A percentile compares a stretch with the other conserved stretches of the same genome.
These are phyloP conservation scores for Rosa multiflora DNA, from an alignment of 306 rosid species.

Conservation along the genomic window DNA sequence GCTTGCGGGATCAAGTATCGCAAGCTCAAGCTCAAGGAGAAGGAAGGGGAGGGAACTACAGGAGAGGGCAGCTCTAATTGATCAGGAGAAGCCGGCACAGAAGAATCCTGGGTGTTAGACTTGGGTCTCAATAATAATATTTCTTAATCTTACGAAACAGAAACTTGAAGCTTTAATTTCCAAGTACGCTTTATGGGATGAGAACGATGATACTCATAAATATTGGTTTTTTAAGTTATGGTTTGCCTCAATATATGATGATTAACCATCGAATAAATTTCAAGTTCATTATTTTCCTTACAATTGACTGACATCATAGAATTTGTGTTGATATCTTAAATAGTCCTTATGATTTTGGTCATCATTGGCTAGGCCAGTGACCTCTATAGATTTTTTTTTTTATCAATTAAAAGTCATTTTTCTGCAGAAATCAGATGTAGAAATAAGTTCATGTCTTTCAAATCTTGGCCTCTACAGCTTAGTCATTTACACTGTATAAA, in stretches of 20 bases:
- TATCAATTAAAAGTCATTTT: background rate
- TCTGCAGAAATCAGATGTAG: background rate
- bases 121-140: background rate
- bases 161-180: background rate
- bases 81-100: background rate
- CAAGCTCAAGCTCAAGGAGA: conserved; percentile 13
- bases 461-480: background rate
- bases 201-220: too few relatives aligned
- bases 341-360: background rate
- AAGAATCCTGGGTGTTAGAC: background rate
- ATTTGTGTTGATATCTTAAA: background rate
- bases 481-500: background rate
- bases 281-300: background rate
- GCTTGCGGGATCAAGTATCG: conserved; percentile 34
- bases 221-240: too few relatives aligned
- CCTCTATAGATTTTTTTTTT: background rate
- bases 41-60: conserved; percentile 1
- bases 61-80: background rate
- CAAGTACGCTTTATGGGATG: background rate
- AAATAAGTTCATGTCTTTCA: background rate
- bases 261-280: background rate
- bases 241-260: background rate
- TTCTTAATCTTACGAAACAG: background rate
- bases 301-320: background rate
- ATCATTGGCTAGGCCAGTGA: background rate